Percentiles rank a stretch among this genome's conserved stretches.
Conservation (phyloP, 1,139 yeast species). For the Geotrichum europaeum region DNA sequence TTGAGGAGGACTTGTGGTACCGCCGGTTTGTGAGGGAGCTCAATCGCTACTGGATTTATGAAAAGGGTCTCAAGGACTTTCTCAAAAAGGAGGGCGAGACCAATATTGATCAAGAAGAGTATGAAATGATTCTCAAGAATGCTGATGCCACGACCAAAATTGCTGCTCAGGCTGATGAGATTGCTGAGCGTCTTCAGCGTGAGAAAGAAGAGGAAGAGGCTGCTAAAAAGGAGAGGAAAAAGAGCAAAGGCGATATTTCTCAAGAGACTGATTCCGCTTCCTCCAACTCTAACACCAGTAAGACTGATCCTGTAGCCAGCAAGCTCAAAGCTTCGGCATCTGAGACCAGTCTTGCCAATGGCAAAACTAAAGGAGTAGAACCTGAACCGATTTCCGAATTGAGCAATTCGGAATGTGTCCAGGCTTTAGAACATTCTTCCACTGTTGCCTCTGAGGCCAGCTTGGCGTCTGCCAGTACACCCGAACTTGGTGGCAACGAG, state of each 20-base stretch:
- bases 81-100: conserved; percentile 12
- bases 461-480: not conserved
- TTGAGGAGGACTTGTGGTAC: conserved; percentile 27
- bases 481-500: not conserved
- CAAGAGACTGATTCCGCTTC: not conserved
- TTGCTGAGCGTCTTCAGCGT: not conserved
- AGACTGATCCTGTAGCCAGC: not conserved
- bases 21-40: conserved; percentile 22
- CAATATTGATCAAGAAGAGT: conserved; percentile 9
- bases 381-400: not conserved
- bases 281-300: not conserved
- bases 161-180: conserved; percentile 1
- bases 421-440: not conserved
- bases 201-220: conserved; percentile 2
- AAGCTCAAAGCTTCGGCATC: not conserved
- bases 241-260: not conserved
- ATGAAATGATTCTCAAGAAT: conserved; percentile 7
- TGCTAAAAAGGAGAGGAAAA: not conserved
- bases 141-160: conserved; percentile 3
- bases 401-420: not conserved
- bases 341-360: not conserved
- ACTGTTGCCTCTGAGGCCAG: conserved; percentile 7
- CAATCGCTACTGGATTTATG: conserved; percentile 61
- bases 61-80: conserved; percentile 27
- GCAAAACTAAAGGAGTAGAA: not conserved